Evolutionary conservation across 2,329 filamentous ascomycete species (phyloP), one percentile per base, ranked within the genome.

Genomic region (Cladosporium colombiae): DNA sequence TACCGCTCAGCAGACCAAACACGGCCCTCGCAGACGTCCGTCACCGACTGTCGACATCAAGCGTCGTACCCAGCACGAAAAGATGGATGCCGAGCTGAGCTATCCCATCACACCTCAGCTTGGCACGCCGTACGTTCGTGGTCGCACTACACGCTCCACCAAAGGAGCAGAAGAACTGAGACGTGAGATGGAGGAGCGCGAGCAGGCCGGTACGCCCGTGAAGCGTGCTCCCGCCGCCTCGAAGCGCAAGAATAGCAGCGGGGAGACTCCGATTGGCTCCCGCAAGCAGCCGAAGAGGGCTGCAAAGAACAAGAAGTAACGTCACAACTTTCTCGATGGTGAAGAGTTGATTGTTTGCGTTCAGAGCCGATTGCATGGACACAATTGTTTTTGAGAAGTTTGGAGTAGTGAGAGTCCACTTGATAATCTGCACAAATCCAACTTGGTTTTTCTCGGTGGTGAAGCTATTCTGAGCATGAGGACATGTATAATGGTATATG

Each of bases 221-320:
- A 46, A 46, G 40, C 2, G 8, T 21, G 2, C 40, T 46, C 8
- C n/a, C 40, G 14, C 2, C 8, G 10, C 21, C n/a, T 7, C 18
- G 3, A 55, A 55, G 52, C 27, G 40, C n/a, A 46, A n/a, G 14
- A 33, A 10, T 16, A 35, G 5, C 27, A 31, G 50, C n/a, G 33
- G 33, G 6, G 40, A 46, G n/a, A 21, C 40, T 5, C 23, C 50
- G 14, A 14, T 33, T 2, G 14, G 52, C 52, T 7, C 27, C 7
- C 52, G 52, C 27, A 29, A 55, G 52, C 52, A 55, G 52, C 52
- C 52, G 52, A n/a, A 33, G 52, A 31, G 52, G n/a, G 52, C 52
- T 33, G 52, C 31, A 2, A 55, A 55, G 52, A 21, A 31, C 13
- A 55, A 55, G 52, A n/a, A 55, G 16, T 33, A 31, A 18, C 25